Percentiles rank a stretch among this genome's conserved stretches.
phyloP scores from a whole-genome alignment of 2,329 filamentous ascomycete genomes.

The Phyllosticta paracitricarpa region DNA sequence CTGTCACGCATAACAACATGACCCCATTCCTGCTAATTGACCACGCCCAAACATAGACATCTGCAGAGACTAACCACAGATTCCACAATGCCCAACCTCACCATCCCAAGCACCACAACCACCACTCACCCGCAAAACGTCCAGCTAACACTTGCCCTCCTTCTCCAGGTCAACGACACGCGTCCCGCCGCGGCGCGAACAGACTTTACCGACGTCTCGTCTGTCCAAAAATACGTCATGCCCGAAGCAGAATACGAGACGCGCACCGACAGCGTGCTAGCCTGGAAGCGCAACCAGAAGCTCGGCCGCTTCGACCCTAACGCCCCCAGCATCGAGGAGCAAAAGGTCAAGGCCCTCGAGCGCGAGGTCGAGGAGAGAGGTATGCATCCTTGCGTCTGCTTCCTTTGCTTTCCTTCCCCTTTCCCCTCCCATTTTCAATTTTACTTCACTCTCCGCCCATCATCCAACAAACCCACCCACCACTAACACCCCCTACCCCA shows the following conservation, averaged over 20 bases:
- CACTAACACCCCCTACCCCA: background rate
- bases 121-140: background rate
- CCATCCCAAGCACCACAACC: too few species aligned
- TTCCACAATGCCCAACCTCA: too few species aligned
- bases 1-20: too few species aligned
- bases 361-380: conserved; percentile 61
- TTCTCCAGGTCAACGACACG: conserved; percentile 61
- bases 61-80: too few species aligned
- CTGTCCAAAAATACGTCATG: conserved; percentile 83
- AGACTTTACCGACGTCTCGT: conserved; percentile 72
- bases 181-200: conserved; percentile 64
- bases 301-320: conserved; percentile 92
- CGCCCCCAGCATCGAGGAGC: conserved; percentile 62
- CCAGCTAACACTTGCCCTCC: conserved; percentile 11
- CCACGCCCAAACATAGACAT: too few species aligned
- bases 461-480: too few species aligned
- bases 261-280: conserved; percentile 77
- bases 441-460: background rate
- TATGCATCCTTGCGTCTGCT: conserved; percentile 9
- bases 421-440: background rate
- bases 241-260: conserved; percentile 77
- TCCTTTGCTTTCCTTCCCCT: background rate
- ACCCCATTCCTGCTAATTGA: too few species aligned
- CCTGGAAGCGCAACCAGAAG: conserved; percentile 92
- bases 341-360: conserved; percentile 58